phyloP scores from a whole-genome alignment of 2,329 filamentous ascomycete species.

The Arachnopeziza araneosa region DNA sequence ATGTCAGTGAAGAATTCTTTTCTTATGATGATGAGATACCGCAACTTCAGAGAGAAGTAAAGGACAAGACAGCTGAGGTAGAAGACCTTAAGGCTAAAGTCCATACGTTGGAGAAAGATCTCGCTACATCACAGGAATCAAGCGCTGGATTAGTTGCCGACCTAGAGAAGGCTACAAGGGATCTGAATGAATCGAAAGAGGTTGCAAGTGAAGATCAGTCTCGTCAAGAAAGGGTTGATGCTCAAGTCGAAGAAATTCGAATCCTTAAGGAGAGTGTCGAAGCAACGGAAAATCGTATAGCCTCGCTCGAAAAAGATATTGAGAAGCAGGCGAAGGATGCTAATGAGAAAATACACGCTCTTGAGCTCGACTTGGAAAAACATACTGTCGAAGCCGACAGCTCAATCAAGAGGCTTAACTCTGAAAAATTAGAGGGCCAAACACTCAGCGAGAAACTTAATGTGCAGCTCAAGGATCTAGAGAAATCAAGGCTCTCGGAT shows the following conservation, averaged over 20 bases:
- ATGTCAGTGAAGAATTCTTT: slow-evolving; percentile 68
- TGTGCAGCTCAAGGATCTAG: not conserved
- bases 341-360: slow-evolving; percentile 17
- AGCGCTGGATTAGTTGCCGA: slow-evolving; percentile 54
- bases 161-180: slow-evolving; percentile 36
- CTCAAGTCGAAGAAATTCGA: slow-evolving; percentile 23
- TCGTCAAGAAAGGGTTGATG: slow-evolving; percentile 18
- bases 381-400: not conserved
- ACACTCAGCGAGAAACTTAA: not conserved
- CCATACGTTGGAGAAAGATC: slow-evolving; percentile 60
- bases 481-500: slow-evolving; percentile 7
- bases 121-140: slow-evolving; percentile 66
- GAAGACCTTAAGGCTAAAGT: slow-evolving; percentile 65
- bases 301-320: slow-evolving; percentile 18
- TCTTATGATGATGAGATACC: slow-evolving; percentile 87
- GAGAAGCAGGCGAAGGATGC: slow-evolving; percentile 19
- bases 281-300: slow-evolving; percentile 20
- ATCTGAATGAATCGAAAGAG: slow-evolving; percentile 69
- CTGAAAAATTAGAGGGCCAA: not conserved
- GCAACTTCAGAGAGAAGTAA: slow-evolving; percentile 69
- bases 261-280: slow-evolving; percentile 25
- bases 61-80: slow-evolving; percentile 65
- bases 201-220: slow-evolving; percentile 34
- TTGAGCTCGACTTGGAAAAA: slow-evolving; percentile 15
- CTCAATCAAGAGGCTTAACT: not conserved